Evolutionary conservation across 306 rosid genomes (phyloP), one percentile per base, ranked within the genome.

Genomic region (Oemleria cerasiformis): DNA sequence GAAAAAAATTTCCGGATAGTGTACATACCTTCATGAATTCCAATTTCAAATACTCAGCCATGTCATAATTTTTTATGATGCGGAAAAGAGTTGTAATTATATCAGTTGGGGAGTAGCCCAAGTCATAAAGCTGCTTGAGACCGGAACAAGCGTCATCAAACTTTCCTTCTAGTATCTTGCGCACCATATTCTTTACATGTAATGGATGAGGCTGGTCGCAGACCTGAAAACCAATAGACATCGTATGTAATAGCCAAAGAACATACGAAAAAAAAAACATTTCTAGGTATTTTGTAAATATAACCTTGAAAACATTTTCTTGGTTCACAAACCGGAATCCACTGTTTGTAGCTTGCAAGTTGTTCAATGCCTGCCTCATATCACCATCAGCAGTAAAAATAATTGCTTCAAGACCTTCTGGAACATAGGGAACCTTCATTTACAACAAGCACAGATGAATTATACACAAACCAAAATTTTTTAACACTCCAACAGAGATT

Each of bases 171-270:
- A 94, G 85, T 59, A 94, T 92, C 57, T 88, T 84, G 16, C 87
- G 94, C 67, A 91, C 91, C 78, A 94, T 86, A 54, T 87, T 91
- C 88, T 94, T 94, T 71, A 94, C 96, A 59, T 91, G 97, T 85
- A 94, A 84, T n/a, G 97, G 98, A 79, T 94, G 98, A 7, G 98
- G 98, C 78, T 94, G 98, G 73, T 94, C 98, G 20, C 98, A 90
- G 40, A 94, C 98, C 98, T 94, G 84, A 78, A 74, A 69, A 81
- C 42, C 83, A 80, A 73, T 73, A 38, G 17, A 67, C 15, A 51
- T 63, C 34, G 39, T 66, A 73, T 34, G 16, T 72, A 65, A 49
- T 62, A 13, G 44, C 68, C 51, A 42, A 60, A 60, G 57, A 19
- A 59, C 54, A 55, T 20, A 15, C 36, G 38, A 50, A 67, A 25